phyloP scores from a whole-genome alignment of 2,329 filamentous ascomycete genomes.

The Colletotrichum higginsianum region DNA sequence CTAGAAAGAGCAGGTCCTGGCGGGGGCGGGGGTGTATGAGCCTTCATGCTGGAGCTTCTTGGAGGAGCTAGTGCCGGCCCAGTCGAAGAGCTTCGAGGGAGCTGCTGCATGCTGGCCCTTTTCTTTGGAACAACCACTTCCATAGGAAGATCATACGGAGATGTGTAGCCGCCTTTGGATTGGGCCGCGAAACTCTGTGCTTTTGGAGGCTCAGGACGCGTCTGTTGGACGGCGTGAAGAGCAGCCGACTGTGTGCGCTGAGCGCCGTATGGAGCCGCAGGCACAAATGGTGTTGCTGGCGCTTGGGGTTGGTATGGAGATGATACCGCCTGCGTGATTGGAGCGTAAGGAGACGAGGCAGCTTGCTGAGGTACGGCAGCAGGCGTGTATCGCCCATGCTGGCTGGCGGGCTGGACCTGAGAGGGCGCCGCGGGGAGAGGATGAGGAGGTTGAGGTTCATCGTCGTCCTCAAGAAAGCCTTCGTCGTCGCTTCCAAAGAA shows the following conservation, averaged over 20 bases:
- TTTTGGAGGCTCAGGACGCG: conserved; percentile 66
- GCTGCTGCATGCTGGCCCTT: conserved; percentile 71
- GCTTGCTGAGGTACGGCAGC: conserved; percentile 15
- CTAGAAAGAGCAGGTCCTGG: conserved; percentile 32
- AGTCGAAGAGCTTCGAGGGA: conserved; percentile 56
- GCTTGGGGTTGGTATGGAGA: conserved; percentile 46
- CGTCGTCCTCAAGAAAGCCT: conserved; percentile 83
- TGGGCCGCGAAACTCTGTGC: conserved; percentile 91
- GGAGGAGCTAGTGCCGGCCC: conserved; percentile 63
- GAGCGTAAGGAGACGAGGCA: conserved; percentile 46
- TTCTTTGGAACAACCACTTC: conserved; percentile 84
- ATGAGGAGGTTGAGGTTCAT: conserved; percentile 51
- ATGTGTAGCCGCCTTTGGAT: conserved; percentile 91
- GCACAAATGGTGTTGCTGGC: conserved; percentile 32
- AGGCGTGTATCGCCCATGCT: conserved; percentile 42
- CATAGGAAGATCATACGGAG: conserved; percentile 94
- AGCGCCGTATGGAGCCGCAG: conserved; percentile 44
- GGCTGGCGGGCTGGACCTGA: conserved; percentile 19
- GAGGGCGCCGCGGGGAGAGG: conserved; percentile 13
- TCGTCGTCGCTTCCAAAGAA: conserved; percentile 89
- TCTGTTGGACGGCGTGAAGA: conserved; percentile 56
- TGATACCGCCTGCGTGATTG: conserved; percentile 45
- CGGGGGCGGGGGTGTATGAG: conserved; percentile 47
- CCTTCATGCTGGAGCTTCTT: conserved; percentile 73
- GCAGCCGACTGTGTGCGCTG: conserved; percentile 48